Conservation (phyloP, 345 rosid species). For the Murraya koenigii region DNA sequence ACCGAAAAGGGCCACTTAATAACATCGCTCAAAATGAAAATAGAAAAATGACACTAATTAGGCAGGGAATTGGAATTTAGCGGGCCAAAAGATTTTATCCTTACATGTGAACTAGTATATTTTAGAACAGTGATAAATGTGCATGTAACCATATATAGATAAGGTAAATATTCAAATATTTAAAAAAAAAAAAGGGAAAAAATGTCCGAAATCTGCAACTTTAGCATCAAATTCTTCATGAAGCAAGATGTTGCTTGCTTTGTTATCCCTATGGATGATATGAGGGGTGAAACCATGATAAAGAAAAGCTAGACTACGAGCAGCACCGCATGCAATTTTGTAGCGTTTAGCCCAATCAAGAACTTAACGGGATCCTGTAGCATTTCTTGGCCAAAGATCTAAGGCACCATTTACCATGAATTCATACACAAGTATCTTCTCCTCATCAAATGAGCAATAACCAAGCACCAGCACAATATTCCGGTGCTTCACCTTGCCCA, state of each 20-base stretch:
- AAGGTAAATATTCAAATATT: not conserved
- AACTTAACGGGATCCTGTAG: conserved; percentile 55
- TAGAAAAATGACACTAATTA: not conserved
- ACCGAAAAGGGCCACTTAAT: conserved; percentile 7
- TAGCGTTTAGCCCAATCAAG: conserved; percentile 80
- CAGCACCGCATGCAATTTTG: conserved; percentile 74
- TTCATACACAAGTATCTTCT: conserved; percentile 87
- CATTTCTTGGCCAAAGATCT: conserved; percentile 77
- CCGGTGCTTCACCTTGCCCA: conserved; percentile 91
- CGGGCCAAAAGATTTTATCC: not conserved
- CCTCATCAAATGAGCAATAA: conserved; percentile 76
- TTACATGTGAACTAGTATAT: not conserved
- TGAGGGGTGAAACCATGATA: conserved; percentile 90
- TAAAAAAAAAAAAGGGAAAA: too few species aligned
- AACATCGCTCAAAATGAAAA: not conserved
- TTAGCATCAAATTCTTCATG: conserved; percentile 74
- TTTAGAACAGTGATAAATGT: not conserved
- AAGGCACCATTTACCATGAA: conserved; percentile 90
- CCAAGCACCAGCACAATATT: conserved; percentile 86
- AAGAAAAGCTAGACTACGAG: conserved; percentile 77
- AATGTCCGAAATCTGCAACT: conserved; percentile 89
- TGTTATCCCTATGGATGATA: conserved; percentile 88
- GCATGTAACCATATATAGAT: not conserved
- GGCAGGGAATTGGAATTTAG: not conserved
- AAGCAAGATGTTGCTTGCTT: conserved; percentile 84